Base-by-base conservation (phyloP, 2,329 filamentous ascomycete genomes). In the Neonectria magnoliae region DNA sequence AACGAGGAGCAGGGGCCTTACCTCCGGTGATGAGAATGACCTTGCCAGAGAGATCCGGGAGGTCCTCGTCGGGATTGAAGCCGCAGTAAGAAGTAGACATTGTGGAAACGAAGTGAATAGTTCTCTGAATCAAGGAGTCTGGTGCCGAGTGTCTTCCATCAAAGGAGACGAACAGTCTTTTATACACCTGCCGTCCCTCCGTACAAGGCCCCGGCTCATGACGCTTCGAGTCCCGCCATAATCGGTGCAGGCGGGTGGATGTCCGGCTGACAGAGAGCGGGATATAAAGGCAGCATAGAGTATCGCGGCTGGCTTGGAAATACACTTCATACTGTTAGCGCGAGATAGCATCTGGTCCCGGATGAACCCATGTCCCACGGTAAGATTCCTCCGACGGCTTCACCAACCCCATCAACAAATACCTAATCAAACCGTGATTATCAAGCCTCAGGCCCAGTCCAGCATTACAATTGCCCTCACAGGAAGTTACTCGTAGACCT, bases 21-120 rank as follows among this genome's bases (percentile, higher is more conserved):
- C 83, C 84, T 57, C 85, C 85, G 2, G 84, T 87, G 5, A 87
- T 75, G 16, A 86, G 74, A 44, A 86, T 79, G 8, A 85, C 81
- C 65, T 85, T 87, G 45, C 80, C 82, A 1, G 78, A 71, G 16
- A 86, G 78, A 41, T 81, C 78, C 5, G 76, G 71, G 25, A 87
- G 81, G 65, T 85, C 81, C 14, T 72, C 77, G 10, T 79, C 76
- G 1, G 85, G 82, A 8, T 79, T 58, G n/a, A 72, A 75, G 3
- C 74, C 70, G 16, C 52, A 47, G 50, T 65, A 72, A 0, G 31
- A 25, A 50, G 18, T 44, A 38, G 36, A 38, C 71, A 73, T 25
- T 25, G 25, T 25, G 5, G 25, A 25, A 25, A 25, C 4, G 25
- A 25, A 25, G 25, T 25, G 25, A 25, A 25, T 25, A 25, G 3